Evolutionary conservation across 2,329 filamentous ascomycete species (phyloP).

Genomic region (Eurotiales sp.): DNA sequence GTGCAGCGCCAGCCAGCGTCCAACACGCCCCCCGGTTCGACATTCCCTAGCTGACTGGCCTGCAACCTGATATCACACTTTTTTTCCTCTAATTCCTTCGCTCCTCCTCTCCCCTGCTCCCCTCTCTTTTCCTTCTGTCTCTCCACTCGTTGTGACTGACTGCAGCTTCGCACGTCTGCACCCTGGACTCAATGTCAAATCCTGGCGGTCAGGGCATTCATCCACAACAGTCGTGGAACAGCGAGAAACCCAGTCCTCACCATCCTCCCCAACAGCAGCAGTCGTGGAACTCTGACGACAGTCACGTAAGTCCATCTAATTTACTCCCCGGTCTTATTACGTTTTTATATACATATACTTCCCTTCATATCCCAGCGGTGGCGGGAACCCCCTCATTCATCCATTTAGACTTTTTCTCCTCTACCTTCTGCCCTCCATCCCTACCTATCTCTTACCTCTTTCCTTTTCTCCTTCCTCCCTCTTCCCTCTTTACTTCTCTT

Average conservation of each 20-base stretch:
- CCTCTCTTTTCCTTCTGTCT: constrained; percentile 7
- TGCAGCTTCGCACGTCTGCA: constrained; percentile 13
- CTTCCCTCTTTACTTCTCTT: constrained; percentile 1
- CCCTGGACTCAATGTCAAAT: constrained; percentile 17
- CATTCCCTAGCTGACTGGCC: constrained; percentile 16
- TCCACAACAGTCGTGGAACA: constrained; percentile 15
- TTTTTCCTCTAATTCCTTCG: constrained; percentile 13
- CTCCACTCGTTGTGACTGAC: constrained; percentile 13
- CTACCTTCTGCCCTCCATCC: constrained; percentile 18
- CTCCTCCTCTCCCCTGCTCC: constrained; percentile 1
- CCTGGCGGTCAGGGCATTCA: constrained; percentile 14
- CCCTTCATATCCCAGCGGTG: constrained; percentile 19
- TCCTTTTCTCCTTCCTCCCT: constrained; percentile 17
- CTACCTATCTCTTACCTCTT: constrained; percentile 17
- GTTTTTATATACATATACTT: constrained; percentile 7
- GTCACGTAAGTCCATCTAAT: constrained; percentile 13
- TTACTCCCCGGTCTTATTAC: not conserved
- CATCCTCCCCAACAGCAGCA: constrained; percentile 11
- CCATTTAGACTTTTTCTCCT: constrained; percentile 18
- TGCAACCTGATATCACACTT: constrained; percentile 15
- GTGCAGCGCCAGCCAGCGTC: constrained; percentile 14
- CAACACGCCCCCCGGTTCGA: constrained; percentile 14
- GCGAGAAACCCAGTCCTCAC: constrained; percentile 10
- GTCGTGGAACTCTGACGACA: constrained; percentile 12
- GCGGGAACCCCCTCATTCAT: constrained; percentile 16